Conservation (phyloP, 2,329 filamentous ascomycete species). For the Cercospora nicotianae region DNA sequence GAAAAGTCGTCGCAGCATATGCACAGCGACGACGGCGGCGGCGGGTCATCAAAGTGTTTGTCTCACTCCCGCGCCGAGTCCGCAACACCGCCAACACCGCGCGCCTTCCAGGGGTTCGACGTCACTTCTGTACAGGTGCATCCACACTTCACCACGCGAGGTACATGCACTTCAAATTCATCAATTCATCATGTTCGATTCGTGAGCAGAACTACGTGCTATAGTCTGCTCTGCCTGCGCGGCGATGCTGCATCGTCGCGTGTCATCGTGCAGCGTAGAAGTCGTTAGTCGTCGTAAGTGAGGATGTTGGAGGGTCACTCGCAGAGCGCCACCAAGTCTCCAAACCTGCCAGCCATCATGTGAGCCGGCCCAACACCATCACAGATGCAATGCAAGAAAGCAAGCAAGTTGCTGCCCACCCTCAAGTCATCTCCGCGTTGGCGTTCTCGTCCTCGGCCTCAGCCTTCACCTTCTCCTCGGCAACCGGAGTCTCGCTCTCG, state of each 20-base stretch:
- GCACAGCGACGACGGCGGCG: not conserved
- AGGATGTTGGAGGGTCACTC: not conserved
- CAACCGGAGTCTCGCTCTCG: conserved; percentile 1
- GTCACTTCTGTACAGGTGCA: not conserved
- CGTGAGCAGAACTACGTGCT: not conserved
- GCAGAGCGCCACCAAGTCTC: not conserved
- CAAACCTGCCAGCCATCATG: not conserved
- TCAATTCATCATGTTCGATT: not conserved
- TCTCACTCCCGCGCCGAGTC: not conserved
- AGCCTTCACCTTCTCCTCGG: conserved; percentile 5
- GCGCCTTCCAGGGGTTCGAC: not conserved
- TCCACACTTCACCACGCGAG: not conserved
- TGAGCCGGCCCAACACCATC: not conserved
- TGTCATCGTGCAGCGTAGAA: not conserved
- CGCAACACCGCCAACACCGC: not conserved
- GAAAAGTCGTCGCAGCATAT: not conserved
- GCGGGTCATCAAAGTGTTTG: conserved; percentile 6
- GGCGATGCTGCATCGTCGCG: not conserved
- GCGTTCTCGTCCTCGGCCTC: not conserved
- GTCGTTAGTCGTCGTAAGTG: not conserved
- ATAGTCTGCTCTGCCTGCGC: not conserved
- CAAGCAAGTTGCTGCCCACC: not conserved
- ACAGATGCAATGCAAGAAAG: not conserved
- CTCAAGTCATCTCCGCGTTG: conserved; percentile 1
- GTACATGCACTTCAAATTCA: not conserved